phyloP scores from a whole-genome alignment of 345 rosid genomes.

The Eucalyptus polybractea region DNA sequence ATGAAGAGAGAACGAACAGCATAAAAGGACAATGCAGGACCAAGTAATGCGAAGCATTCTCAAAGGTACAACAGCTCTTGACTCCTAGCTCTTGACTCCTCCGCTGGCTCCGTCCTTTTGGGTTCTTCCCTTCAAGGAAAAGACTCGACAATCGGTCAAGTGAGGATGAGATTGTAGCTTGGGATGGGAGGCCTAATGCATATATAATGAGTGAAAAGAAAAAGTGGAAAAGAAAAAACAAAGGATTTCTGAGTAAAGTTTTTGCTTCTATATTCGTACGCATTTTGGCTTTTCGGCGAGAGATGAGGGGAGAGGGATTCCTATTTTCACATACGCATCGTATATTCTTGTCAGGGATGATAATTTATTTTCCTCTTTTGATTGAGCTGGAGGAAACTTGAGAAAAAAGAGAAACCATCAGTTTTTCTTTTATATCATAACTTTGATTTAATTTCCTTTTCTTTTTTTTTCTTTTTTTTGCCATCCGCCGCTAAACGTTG shows the following conservation, averaged over 20 bases:
- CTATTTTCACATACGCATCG: no score
- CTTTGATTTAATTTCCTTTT: neutral
- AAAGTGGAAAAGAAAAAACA: neutral
- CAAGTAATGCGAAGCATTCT: neutral
- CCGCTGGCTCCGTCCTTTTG: neutral
- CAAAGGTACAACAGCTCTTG: neutral
- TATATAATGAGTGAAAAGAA: neutral
- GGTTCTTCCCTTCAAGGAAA: neutral
- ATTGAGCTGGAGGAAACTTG: neutral
- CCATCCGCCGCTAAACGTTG: neutral
- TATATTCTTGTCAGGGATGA: neutral
- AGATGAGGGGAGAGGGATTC: neutral
- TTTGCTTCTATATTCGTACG: neutral
- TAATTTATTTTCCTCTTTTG: neutral
- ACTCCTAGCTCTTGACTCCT: no score
- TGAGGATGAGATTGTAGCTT: neutral
- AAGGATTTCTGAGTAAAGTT: neutral
- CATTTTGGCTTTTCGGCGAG: neutral
- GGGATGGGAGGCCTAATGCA: neutral
- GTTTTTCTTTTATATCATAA: neutral
- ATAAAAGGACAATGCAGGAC: neutral
- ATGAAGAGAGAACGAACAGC: neutral
- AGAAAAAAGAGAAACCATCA: no score
- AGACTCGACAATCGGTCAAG: neutral
- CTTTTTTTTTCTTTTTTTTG: rapidly evolving